Conservation (phyloP, 495 filamentous ascomycete genomes). For the Clohesyomyces aquaticus region DNA sequence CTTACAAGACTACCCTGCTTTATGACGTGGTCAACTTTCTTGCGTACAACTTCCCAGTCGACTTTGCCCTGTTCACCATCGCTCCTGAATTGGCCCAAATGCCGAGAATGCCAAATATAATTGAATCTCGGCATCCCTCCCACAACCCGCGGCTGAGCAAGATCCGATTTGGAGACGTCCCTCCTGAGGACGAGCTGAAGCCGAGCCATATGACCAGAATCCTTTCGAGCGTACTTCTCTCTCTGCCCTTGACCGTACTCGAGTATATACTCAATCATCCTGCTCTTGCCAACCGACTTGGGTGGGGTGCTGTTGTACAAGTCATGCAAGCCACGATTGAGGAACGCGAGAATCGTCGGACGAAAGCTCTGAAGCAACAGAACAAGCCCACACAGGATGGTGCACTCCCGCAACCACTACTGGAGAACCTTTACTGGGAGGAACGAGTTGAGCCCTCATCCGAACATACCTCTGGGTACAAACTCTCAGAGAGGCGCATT, state of each 20-base stretch:
- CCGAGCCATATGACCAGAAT: conserved; percentile 47
- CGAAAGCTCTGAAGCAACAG: conserved; percentile 31
- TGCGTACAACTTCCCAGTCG: conserved; percentile 40
- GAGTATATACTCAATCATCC: conserved; percentile 60
- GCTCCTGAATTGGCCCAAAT: conserved; percentile 40
- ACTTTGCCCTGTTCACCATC: conserved; percentile 42
- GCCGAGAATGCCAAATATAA: conserved; percentile 44
- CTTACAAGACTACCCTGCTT: conserved; percentile 35
- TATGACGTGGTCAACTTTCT: conserved; percentile 43
- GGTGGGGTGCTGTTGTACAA: conserved; percentile 51
- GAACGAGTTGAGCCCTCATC: conserved; percentile 44
- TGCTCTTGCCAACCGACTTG: conserved; percentile 50
- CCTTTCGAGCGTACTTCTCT: conserved; percentile 65
- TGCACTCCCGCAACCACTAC: conserved; percentile 24
- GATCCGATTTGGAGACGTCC: conserved; percentile 69
- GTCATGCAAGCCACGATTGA: conserved; percentile 59
- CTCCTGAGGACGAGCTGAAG: conserved; percentile 49
- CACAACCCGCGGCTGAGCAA: conserved; percentile 58
- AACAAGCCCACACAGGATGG: conserved; percentile 21
- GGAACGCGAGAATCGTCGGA: conserved; percentile 59
- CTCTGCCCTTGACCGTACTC: conserved; percentile 64
- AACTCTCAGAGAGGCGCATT: conserved; percentile 5
- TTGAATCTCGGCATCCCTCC: conserved; percentile 41
- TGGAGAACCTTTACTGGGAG: conserved; percentile 47
- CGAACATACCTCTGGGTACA: conserved; percentile 19